Evolutionary conservation across 805 yeast genomes (phyloP).

Genomic region (Limtongia smithiae): DNA sequence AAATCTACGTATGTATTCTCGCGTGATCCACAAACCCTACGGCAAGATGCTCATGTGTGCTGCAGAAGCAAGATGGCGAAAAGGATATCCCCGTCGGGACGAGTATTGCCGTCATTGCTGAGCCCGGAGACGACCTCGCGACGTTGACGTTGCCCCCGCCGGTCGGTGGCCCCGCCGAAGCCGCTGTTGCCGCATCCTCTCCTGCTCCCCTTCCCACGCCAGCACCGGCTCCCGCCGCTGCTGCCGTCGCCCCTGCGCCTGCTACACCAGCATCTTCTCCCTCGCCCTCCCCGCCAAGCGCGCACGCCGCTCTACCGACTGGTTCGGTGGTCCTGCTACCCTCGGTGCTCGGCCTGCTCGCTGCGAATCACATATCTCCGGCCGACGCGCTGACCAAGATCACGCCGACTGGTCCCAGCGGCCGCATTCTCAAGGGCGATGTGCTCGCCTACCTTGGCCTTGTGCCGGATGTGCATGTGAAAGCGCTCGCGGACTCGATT

Average conservation of each 20-base stretch:
- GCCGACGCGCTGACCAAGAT: slow-evolving; percentile 71
- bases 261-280: slow-evolving; percentile 1
- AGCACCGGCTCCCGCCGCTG: slow-evolving; percentile 10
- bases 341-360: slow-evolving; percentile 67
- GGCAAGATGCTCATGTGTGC: neutral
- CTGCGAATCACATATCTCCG: slow-evolving; percentile 56
- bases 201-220: slow-evolving; percentile 5
- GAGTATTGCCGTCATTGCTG: slow-evolving; percentile 86
- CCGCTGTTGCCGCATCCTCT: slow-evolving; percentile 24
- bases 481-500: slow-evolving; percentile 53
- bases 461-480: slow-evolving; percentile 55
- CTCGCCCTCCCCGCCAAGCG: slow-evolving; percentile 14
- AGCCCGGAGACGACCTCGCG: slow-evolving; percentile 75
- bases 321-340: slow-evolving; percentile 70
- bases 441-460: slow-evolving; percentile 78
- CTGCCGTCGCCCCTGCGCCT: slow-evolving; percentile 8
- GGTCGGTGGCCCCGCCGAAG: slow-evolving; percentile 27
- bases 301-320: slow-evolving; percentile 54
- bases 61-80: slow-evolving; percentile 56
- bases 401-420: slow-evolving; percentile 83
- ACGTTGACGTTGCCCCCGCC: slow-evolving; percentile 57
- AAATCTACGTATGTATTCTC: slow-evolving; percentile 49
- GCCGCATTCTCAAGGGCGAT: slow-evolving; percentile 86
- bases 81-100: slow-evolving; percentile 79
- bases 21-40: neutral